Base-by-base conservation (phyloP, 257 asterid genomes). In the Penstemon barbatus region DNA sequence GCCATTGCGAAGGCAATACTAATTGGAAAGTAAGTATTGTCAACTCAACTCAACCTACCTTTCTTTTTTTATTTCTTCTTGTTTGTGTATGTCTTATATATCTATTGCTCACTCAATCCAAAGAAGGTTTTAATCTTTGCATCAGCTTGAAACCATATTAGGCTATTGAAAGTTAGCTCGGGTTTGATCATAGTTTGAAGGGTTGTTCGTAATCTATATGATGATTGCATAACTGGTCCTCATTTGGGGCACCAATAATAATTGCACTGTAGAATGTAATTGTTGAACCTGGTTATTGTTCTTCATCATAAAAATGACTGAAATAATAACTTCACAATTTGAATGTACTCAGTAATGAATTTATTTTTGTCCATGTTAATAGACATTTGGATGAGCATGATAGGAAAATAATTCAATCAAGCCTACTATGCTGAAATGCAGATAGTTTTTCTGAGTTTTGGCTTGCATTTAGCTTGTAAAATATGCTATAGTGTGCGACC, bases 1-100 rank as follows among this genome's bases (percentile, higher is more conserved):
- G 86, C 89, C 67, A 92, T 89, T 68, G 40, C 71, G 5, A 88
- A 89, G 80, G 97, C 98, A 57, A 86, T 87, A 72, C 63, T 80
- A 64, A 77, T 72, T 61, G 59, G 86, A 3, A 87, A 87, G 89
- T 84, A 77, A 72, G 97, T 77, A 66, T 57, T 40, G 40, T 59
- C 56, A 37, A 53, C 42, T 59, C 56, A 37, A 53, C 42, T 58
- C 51, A 37, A 25, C 53, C 64, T 57, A 48, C 61, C n/a, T 42
- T 33, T 38, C 61, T 18, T 65, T 54, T 46, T 11, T 36, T 38
- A 33, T 48, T 66, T 45, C 40, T 65, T 51, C 43, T 57, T 56
- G 7, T 66, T 36, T 62, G 15, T 54, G 7, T 53, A 8, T 13
- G 42, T 43, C 42, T 57, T 64, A 41, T 43, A 39, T 55, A 18